Evolutionary conservation across 768 basidiomycete genomes (phyloP).

Genomic region (Rhodocollybia butyracea): DNA sequence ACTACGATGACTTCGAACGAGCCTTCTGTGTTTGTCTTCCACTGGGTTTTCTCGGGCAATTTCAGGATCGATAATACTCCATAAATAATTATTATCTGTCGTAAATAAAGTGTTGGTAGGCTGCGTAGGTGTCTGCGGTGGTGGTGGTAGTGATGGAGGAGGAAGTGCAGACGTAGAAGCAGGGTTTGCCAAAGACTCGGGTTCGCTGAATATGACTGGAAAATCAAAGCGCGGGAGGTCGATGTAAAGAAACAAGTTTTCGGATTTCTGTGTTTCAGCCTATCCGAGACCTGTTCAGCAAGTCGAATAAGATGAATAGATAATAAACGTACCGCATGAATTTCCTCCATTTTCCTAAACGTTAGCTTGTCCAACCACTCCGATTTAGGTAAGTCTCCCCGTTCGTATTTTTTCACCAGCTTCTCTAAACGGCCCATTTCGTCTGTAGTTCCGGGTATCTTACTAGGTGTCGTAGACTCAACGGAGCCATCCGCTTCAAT

Average conservation of each 20-base stretch:
- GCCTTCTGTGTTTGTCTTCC: constrained; percentile 92
- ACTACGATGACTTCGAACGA: constrained; percentile 92
- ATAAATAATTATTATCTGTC: constrained; percentile 63
- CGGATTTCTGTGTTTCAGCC: constrained; percentile 89
- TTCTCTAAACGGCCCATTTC: constrained; percentile 96
- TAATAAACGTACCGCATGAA: constrained; percentile 69
- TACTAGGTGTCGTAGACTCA: constrained; percentile 86
- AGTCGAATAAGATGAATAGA: not conserved
- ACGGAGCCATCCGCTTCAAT: constrained; percentile 82
- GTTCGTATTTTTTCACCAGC: constrained; percentile 94
- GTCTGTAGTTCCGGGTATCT: constrained; percentile 63
- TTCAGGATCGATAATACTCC: constrained; percentile 91
- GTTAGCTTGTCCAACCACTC: constrained; percentile 95
- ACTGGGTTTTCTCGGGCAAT: constrained; percentile 91
- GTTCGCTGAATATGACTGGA: constrained; percentile 92
- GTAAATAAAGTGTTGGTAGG: constrained; percentile 49
- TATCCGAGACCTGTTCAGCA: constrained; percentile 22
- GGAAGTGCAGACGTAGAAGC: constrained; percentile 42
- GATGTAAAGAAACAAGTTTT: constrained; percentile 93
- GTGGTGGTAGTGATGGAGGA: constrained; percentile 16
- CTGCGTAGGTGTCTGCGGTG: constrained; percentile 34
- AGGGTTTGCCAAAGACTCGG: constrained; percentile 24
- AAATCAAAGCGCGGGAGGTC: constrained; percentile 97
- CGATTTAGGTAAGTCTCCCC: constrained; percentile 88
- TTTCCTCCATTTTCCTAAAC: constrained; percentile 93